These are phyloP conservation scores for Colletotrichum sp. DNA, from an alignment of 2,329 filamentous ascomycete species.

Conservation along the genomic window DNA sequence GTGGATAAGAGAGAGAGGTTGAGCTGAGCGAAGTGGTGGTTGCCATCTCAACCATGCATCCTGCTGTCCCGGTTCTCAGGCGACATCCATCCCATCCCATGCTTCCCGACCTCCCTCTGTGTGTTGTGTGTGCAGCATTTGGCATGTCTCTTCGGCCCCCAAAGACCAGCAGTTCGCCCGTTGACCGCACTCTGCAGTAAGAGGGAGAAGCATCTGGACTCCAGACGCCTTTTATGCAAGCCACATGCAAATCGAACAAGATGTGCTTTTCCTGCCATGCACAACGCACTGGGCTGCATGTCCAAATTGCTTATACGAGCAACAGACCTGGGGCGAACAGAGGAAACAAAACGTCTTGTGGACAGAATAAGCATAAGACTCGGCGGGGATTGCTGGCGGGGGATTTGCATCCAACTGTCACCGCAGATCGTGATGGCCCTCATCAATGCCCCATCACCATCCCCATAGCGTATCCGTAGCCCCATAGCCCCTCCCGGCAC, in stretches of 20 bases:
- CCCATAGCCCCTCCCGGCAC: background rate
- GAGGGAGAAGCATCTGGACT: background rate
- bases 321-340: background rate
- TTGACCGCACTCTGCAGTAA: background rate
- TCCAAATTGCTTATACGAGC: constrained; percentile 6
- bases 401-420: background rate
- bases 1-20: background rate
- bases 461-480: background rate
- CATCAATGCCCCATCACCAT: background rate
- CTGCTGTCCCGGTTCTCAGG: background rate
- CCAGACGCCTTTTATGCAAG: background rate
- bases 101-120: background rate
- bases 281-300: background rate
- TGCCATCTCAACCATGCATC: background rate
- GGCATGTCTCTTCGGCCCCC: background rate
- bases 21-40: background rate
- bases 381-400: background rate
- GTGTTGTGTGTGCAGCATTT: background rate
- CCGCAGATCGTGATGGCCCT: background rate
- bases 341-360: background rate
- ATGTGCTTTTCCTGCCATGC: background rate
- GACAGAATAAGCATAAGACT: background rate
- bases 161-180: background rate
- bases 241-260: constrained; percentile 1
- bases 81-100: background rate